Evolutionary conservation across 1,284 basidiomycete species (phyloP).

Genomic region (Exobasidium cylindrosporum): DNA sequence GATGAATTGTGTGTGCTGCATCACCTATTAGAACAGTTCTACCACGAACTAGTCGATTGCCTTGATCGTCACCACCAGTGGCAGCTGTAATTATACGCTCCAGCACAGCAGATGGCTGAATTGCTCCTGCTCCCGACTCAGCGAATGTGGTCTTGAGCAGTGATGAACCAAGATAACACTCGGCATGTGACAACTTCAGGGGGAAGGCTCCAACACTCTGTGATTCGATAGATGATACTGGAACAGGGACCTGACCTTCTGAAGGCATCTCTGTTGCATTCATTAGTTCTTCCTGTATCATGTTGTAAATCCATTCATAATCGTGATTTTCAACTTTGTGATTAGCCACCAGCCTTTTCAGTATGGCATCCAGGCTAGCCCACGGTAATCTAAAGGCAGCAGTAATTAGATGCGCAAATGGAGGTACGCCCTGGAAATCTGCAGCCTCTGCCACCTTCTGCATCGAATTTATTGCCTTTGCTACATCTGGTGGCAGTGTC

Average conservation of each 20-base stretch:
- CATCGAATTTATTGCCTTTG: slow-evolving; percentile 69
- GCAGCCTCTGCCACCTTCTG: slow-evolving; percentile 56
- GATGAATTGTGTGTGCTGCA: slow-evolving; percentile 92
- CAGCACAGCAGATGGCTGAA: slow-evolving; percentile 25
- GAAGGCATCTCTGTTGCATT: slow-evolving; percentile 20
- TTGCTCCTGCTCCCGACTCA: slow-evolving; percentile 17
- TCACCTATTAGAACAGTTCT: slow-evolving; percentile 90
- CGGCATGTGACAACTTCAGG: slow-evolving; percentile 79
- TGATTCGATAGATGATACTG: slow-evolving; percentile 69
- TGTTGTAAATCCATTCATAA: slow-evolving; percentile 32
- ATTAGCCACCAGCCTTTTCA: slow-evolving; percentile 64
- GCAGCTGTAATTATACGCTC: slow-evolving; percentile 25
- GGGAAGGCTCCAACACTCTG: slow-evolving; percentile 88
- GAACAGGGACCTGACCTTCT: slow-evolving; percentile 62
- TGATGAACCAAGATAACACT: slow-evolving; percentile 71
- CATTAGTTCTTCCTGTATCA: slow-evolving; percentile 26
- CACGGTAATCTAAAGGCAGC: slow-evolving; percentile 85
- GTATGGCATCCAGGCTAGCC: slow-evolving; percentile 69
- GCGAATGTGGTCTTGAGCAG: slow-evolving; percentile 17
- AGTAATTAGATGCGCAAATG: slow-evolving; percentile 77
- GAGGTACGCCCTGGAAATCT: slow-evolving; percentile 28
- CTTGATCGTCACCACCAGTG: slow-evolving; percentile 31
- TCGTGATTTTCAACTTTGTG: slow-evolving; percentile 55
- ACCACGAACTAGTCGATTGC: slow-evolving; percentile 55
- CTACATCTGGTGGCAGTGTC: slow-evolving; percentile 80